Evolutionary conservation across 805 yeast genomes (phyloP).

Genomic region (Starmerella tilneyi): DNA sequence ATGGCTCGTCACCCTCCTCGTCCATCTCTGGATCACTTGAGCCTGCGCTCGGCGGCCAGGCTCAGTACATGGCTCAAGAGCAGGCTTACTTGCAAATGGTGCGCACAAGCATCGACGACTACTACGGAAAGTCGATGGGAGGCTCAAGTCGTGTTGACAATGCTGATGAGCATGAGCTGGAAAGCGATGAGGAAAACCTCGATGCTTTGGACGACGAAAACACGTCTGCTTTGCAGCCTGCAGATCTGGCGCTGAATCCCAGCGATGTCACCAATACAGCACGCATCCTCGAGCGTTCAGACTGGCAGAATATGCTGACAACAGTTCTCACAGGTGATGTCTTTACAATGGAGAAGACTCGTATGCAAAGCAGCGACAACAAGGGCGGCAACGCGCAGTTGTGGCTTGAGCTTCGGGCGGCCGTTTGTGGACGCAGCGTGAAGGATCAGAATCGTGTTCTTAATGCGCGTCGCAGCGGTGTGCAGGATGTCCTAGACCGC

Average conservation of each 20-base stretch:
- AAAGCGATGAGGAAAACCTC: conserved; percentile 23
- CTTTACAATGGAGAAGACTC: conserved; percentile 68
- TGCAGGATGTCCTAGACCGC: conserved; percentile 62
- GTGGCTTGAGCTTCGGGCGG: conserved; percentile 83
- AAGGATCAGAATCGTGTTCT: conserved; percentile 67
- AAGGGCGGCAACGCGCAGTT: conserved; percentile 50
- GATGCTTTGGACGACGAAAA: conserved; percentile 16
- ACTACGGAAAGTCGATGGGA: conserved; percentile 26
- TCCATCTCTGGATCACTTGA: neutral
- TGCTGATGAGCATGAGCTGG: conserved; percentile 19
- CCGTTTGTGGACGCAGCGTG: conserved; percentile 65
- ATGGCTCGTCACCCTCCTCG: conserved; percentile 1
- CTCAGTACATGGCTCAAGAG: conserved; percentile 52
- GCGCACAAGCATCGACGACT: conserved; percentile 57
- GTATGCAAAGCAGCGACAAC: conserved; percentile 46
- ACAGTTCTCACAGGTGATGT: conserved; percentile 92
- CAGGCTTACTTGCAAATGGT: conserved; percentile 53
- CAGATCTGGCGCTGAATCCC: conserved; percentile 22
- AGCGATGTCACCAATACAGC: conserved; percentile 27
- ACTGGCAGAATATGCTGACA: conserved; percentile 92
- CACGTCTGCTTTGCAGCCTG: conserved; percentile 11
- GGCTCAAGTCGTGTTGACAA: conserved; percentile 18
- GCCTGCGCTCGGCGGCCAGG: conserved; percentile 22
- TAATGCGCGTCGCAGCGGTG: conserved; percentile 56
- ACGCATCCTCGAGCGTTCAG: conserved; percentile 55